Evolutionary conservation across 2,329 filamentous ascomycete species (phyloP).

Genomic region (Fusarium keratoplasticum): DNA sequence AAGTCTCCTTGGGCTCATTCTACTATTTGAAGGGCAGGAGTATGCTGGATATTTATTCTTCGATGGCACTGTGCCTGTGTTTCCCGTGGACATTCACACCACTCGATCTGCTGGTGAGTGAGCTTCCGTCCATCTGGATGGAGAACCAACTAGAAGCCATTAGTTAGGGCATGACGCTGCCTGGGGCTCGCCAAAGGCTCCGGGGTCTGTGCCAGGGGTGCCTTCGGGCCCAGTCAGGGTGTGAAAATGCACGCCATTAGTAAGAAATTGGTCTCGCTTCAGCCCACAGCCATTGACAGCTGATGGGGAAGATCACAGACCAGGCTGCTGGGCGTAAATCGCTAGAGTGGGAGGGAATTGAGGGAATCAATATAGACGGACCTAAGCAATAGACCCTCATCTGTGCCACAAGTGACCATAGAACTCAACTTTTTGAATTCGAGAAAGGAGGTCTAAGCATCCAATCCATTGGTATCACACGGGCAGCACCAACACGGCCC

Average conservation of each 20-base stretch:
- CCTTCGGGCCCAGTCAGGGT: not conserved
- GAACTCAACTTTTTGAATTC: not conserved
- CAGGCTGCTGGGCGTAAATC: no score
- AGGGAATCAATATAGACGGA: not conserved
- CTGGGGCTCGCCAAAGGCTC: not conserved
- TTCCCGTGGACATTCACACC: not conserved
- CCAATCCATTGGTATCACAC: not conserved
- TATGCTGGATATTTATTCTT: not conserved
- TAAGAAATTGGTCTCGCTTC: not conserved
- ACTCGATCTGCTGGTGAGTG: not conserved
- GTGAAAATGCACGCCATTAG: not conserved
- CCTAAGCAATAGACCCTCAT: not conserved
- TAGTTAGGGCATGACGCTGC: not conserved
- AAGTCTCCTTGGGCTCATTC: accelerated
- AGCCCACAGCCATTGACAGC: not conserved
- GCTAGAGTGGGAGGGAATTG: not conserved
- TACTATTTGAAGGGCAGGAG: not conserved
- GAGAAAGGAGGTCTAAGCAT: not conserved
- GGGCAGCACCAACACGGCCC: not conserved
- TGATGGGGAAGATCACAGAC: not conserved
- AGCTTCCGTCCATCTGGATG: no score
- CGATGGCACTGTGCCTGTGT: not conserved
- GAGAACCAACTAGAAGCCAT: not conserved
- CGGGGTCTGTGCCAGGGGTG: not conserved
- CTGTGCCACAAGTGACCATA: no score